A percentile compares a stretch with the other conserved stretches of the same genome.
Evolutionary conservation across 2,329 filamentous ascomycete genomes (phyloP).

Genomic region (Mycosphaerella arachidis): DNA sequence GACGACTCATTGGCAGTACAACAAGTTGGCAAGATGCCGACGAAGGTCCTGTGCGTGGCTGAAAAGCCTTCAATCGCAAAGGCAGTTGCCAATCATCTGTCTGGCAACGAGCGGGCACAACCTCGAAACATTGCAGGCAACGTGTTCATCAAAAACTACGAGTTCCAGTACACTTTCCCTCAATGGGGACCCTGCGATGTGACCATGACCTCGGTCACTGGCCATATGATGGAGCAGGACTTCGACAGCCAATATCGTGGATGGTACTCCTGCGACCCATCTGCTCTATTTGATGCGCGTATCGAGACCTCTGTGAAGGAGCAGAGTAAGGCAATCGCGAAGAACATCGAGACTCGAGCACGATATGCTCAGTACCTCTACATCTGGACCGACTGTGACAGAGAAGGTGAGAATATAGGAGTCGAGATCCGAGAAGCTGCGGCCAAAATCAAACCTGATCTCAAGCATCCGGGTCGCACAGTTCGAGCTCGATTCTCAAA

Average conservation of each 20-base stretch:
- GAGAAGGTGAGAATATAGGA: constrained; percentile 95
- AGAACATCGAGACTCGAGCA: constrained; percentile 80
- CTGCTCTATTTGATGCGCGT: constrained; percentile 73
- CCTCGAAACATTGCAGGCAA: constrained; percentile 64
- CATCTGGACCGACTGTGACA: constrained; percentile 98
- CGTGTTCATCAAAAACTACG: constrained; percentile 88
- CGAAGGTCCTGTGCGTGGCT: constrained; percentile 68
- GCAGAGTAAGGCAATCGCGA: constrained; percentile 73
- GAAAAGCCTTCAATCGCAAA: constrained; percentile 95
- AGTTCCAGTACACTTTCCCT: constrained; percentile 81
- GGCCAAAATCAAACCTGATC: constrained; percentile 62
- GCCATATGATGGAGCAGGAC: constrained; percentile 77
- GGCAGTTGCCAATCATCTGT: constrained; percentile 84
- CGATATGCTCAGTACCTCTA: constrained; percentile 68
- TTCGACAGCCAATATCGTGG: constrained; percentile 70
- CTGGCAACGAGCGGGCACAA: constrained; percentile 55
- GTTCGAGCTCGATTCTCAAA: constrained; percentile 93
- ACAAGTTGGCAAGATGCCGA: constrained; percentile 34
- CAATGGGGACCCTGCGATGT: constrained; percentile 78
- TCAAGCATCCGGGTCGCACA: constrained; percentile 56
- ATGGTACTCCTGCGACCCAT: constrained; percentile 78
- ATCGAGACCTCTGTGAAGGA: constrained; percentile 64
- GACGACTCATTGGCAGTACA: neutral
- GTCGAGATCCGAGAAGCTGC: constrained; percentile 83
- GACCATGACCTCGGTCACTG: constrained; percentile 88